Evolutionary conservation across 176 grass and related monocot genomes (phyloP).

Genomic region (Tillandsia fasciculata): DNA sequence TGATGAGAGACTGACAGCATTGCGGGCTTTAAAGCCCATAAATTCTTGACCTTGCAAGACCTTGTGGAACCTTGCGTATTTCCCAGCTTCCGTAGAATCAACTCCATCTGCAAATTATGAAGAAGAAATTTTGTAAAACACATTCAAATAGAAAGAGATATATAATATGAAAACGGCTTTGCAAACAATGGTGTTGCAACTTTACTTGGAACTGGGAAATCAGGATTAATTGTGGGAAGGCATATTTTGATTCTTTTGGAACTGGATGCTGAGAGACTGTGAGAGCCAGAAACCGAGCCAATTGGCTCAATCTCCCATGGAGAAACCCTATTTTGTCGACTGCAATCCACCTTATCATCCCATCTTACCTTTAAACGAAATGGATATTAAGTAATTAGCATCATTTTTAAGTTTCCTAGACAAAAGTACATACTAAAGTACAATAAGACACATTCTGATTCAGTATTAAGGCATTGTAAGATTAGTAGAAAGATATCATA

Average conservation of each 20-base stretch:
- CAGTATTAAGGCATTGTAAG: not conserved
- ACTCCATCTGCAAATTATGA: constrained; percentile 56
- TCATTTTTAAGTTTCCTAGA: not conserved
- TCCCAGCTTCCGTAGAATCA: constrained; percentile 42
- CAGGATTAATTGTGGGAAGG: constrained; percentile 34
- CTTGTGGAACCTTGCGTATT: constrained; percentile 52
- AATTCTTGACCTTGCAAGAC: constrained; percentile 99
- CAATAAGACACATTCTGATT: not conserved
- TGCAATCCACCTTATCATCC: constrained; percentile 47
- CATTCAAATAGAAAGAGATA: not conserved
- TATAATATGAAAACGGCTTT: too few relatives aligned
- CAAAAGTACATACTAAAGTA: too few relatives aligned
- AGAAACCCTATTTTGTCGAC: constrained; percentile 58
- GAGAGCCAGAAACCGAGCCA: constrained; percentile 32
- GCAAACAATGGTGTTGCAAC: too few relatives aligned
- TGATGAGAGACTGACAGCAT: constrained; percentile 11
- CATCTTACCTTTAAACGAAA: constrained; percentile 49
- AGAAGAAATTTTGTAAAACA: constrained; percentile 9
- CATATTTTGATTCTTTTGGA: constrained; percentile 68
- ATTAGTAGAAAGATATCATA: not conserved
- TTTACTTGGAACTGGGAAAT: constrained; percentile 39
- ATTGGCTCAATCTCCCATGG: constrained; percentile 78
- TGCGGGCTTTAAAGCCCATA: constrained; percentile 36
- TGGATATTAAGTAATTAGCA: constrained; percentile 8
- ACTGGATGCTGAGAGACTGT: constrained; percentile 33